Evolutionary conservation across 1,139 yeast species (phyloP).

Genomic region (Casaregolazyma lundiana): DNA sequence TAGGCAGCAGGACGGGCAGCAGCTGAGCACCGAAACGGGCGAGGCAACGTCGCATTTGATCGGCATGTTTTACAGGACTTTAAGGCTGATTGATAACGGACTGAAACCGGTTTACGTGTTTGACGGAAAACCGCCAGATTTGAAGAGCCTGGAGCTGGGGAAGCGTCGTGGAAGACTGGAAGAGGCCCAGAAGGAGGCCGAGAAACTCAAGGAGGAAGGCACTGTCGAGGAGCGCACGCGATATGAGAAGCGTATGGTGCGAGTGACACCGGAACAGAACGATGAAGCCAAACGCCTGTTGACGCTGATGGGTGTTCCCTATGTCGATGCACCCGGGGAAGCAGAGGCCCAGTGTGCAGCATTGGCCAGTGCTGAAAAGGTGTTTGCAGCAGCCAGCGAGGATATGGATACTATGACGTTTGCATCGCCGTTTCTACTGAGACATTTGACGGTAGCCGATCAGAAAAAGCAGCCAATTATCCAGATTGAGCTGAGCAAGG

Average conservation of each 20-base stretch:
- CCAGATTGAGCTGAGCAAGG: conserved; percentile 66
- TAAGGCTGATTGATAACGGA: conserved; percentile 83
- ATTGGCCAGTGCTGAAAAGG: conserved; percentile 75
- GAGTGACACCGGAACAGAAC: conserved; percentile 84
- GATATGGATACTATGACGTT: conserved; percentile 98
- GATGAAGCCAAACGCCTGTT: conserved; percentile 85
- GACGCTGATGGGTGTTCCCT: conserved; percentile 91
- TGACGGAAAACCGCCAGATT: conserved; percentile 91
- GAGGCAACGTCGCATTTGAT: conserved; percentile 90
- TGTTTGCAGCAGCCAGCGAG: conserved; percentile 95
- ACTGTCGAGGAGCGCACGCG: conserved; percentile 70
- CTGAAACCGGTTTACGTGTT: conserved; percentile 94
- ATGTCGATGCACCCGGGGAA: conserved; percentile 90
- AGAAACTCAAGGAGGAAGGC: conserved; percentile 72
- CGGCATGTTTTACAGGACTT: conserved; percentile 93
- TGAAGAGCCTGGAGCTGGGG: conserved; percentile 89
- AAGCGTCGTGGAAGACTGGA: conserved; percentile 78
- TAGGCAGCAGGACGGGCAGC: conserved; percentile 95
- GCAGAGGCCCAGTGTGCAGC: conserved; percentile 99
- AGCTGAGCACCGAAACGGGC: conserved; percentile 79
- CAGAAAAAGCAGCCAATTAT: conserved; percentile 90
- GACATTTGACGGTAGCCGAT: conserved; percentile 92
- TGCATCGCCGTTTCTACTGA: conserved; percentile 71
- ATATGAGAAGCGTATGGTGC: conserved; percentile 81
- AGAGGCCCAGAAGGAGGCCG: conserved; percentile 74